These are phyloP conservation scores for Cymbopogon flexuosus DNA, from an alignment of 202 grass and related monocot species.

Conservation along the genomic window DNA sequence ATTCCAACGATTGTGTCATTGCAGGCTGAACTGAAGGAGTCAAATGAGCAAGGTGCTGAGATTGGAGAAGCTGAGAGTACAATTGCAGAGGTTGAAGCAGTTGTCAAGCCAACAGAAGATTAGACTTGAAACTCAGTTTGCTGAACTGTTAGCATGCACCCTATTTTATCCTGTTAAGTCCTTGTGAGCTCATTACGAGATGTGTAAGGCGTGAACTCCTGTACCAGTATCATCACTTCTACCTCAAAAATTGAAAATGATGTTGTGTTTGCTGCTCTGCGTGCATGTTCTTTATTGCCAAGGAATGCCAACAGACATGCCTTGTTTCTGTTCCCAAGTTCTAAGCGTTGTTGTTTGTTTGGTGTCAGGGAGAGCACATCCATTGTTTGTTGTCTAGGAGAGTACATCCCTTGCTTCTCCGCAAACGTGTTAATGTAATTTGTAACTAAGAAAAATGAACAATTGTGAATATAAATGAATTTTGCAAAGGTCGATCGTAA, in stretches of 20 bases:
- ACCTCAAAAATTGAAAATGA: background rate
- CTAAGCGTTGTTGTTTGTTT: background rate
- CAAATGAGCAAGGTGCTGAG: conserved; percentile 60
- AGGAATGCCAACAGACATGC: background rate
- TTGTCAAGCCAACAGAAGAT: conserved; percentile 52
- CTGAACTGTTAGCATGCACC: conserved; percentile 1
- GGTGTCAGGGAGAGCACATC: background rate
- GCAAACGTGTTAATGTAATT: background rate
- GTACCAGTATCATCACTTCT: background rate
- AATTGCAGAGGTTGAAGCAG: conserved; percentile 62
- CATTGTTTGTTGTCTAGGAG: background rate
- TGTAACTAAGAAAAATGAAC: background rate
- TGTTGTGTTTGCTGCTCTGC: background rate
- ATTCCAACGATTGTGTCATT: background rate
- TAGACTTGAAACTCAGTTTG: conserved; percentile 5
- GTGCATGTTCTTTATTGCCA: background rate
- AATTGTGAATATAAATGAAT: background rate
- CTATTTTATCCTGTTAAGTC: background rate
- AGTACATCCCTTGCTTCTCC: background rate
- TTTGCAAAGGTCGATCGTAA: too few relatives aligned
- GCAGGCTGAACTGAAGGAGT: conserved; percentile 78
- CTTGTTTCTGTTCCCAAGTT: background rate
- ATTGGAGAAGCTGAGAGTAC: conserved; percentile 68
- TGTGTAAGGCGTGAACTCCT: conserved; percentile 1
- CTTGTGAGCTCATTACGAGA: background rate